Base-by-base conservation (phyloP, 2,329 filamentous ascomycete genomes). In the Diaporthe ilicicola region DNA sequence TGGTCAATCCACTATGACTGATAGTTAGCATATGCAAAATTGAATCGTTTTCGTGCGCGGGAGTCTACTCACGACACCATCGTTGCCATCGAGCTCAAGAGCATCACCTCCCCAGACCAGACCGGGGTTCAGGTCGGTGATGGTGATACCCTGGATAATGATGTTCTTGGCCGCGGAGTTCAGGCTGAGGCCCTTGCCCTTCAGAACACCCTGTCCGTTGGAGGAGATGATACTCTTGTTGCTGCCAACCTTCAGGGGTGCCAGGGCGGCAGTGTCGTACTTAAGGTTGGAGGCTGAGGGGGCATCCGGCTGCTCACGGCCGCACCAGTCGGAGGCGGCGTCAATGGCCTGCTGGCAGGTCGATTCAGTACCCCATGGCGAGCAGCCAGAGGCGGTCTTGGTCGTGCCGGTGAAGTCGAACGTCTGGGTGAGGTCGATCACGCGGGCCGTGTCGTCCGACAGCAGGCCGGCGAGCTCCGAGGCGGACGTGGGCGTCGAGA, bases 321-420 rank as follows among this genome's bases (percentile, higher is more conserved):
- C 81, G 78, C 89, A 91, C 85, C 87, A 89, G 51, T 69, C 53
- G 75, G 83, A 77, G 77, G 89, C 80, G 81, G 87, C 82, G 81
- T 90, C 88, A 77, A 91, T 89, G 73, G 89, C 87, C 55, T 84
- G 75, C 82, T 91, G 89, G 79, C 89, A 88, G 17, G 71, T 78
- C 2, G 84, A 79, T 15, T 77, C 84, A 39, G 86, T 88, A 50
- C 86, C 88, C 80, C 85, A 88, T 37, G 89, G 88, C 22, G 88
- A 85, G 75, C 89, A 91, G 32, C 89, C 89, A 19, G 82, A 84
- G 54, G 79, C 83, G 3, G 82, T 85, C 46, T 88, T 88, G 77
- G 90, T 88, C 10, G 83, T 84, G 48, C 83, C 84, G 39, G 81
- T 85, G 82, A 89, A 90, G 81, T 89, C 85, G 75, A 86, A 85